These are phyloP conservation scores for Fusarium sp. DNA, from an alignment of 2,329 filamentous ascomycete genomes.

Conservation along the genomic window DNA sequence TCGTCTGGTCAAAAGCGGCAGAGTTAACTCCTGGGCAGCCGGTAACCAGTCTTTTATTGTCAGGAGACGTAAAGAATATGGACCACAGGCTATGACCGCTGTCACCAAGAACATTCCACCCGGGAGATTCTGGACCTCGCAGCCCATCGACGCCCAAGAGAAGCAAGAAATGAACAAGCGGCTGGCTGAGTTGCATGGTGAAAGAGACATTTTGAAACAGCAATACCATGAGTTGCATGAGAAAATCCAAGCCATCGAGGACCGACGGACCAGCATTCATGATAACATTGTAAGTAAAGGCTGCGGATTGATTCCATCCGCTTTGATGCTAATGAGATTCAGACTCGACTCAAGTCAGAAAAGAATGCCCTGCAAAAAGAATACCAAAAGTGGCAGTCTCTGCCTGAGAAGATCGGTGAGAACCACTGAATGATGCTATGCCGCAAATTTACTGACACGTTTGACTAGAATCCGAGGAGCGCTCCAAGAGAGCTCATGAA, in stretches of 20 bases:
- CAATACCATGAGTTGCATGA: slow-evolving; percentile 48
- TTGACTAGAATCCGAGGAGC: slow-evolving; percentile 50
- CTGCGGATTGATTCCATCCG: background rate
- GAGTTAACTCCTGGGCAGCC: slow-evolving; percentile 75
- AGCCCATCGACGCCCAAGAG: slow-evolving; percentile 74
- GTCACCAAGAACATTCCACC: slow-evolving; percentile 66
- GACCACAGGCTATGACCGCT: slow-evolving; percentile 75
- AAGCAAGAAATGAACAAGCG: slow-evolving; percentile 69
- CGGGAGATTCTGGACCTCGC: slow-evolving; percentile 79
- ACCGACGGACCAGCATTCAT: slow-evolving; percentile 54
- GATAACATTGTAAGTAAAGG: slow-evolving; percentile 48
- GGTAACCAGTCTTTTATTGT: slow-evolving; percentile 71
- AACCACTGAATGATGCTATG: background rate
- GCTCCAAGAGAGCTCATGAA: slow-evolving; percentile 44
- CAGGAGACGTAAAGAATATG: slow-evolving; percentile 81
- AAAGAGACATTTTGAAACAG: slow-evolving; percentile 48
- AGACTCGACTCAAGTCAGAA: slow-evolving; percentile 64
- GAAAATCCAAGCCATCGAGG: slow-evolving; percentile 54
- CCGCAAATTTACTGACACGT: background rate
- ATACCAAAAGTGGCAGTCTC: slow-evolving; percentile 68
- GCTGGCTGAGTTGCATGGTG: slow-evolving; percentile 54
- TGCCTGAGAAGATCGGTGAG: slow-evolving; percentile 78
- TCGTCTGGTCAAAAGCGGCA: slow-evolving; percentile 65
- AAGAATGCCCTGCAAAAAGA: slow-evolving; percentile 75
- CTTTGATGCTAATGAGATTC: slow-evolving; percentile 29